Percentiles rank a stretch among this genome's conserved stretches.
phyloP scores from a whole-genome alignment of 2,329 filamentous ascomycete species.

The Rhynchosporium graminicola region DNA sequence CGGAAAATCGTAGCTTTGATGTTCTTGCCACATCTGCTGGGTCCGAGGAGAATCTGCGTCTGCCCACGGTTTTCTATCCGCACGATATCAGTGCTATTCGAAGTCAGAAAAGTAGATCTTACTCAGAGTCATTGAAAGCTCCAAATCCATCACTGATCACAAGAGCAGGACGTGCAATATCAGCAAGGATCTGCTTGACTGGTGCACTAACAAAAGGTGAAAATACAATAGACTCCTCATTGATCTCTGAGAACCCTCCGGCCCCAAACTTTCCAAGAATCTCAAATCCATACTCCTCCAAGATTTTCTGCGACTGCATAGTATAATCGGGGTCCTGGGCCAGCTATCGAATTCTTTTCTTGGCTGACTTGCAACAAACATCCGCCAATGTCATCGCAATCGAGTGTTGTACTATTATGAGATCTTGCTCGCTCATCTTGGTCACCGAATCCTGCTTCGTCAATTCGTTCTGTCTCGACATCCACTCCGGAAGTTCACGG shows the following conservation, averaged over 20 bases:
- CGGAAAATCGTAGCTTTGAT: background rate
- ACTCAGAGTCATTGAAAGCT: background rate
- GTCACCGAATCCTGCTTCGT: constrained; percentile 12
- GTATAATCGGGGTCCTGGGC: constrained; percentile 36
- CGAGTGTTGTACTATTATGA: constrained; percentile 30
- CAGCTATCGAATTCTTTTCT: constrained; percentile 27
- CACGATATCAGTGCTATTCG: background rate
- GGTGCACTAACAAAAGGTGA: constrained; percentile 41
- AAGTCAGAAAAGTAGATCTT: background rate
- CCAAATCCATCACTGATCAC: constrained; percentile 11
- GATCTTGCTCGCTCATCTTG: constrained; percentile 25
- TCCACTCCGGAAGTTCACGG: constrained; percentile 29
- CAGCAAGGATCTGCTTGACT: constrained; percentile 44
- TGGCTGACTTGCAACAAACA: constrained; percentile 20
- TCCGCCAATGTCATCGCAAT: constrained; percentile 35
- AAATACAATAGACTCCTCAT: constrained; percentile 44
- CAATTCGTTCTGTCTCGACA: constrained; percentile 28
- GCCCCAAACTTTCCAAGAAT: constrained; percentile 35
- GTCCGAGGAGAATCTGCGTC: background rate
- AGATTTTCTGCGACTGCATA: constrained; percentile 26
- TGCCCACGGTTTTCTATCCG: background rate
- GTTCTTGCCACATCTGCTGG: background rate
- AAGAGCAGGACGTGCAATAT: constrained; percentile 41
- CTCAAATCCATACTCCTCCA: constrained; percentile 33
- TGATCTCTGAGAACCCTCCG: constrained; percentile 43